A percentile compares a stretch with the other conserved stretches of the same genome.
phyloP scores from a whole-genome alignment of 2,329 filamentous ascomycete genomes.

The Gremmenia infestans region DNA sequence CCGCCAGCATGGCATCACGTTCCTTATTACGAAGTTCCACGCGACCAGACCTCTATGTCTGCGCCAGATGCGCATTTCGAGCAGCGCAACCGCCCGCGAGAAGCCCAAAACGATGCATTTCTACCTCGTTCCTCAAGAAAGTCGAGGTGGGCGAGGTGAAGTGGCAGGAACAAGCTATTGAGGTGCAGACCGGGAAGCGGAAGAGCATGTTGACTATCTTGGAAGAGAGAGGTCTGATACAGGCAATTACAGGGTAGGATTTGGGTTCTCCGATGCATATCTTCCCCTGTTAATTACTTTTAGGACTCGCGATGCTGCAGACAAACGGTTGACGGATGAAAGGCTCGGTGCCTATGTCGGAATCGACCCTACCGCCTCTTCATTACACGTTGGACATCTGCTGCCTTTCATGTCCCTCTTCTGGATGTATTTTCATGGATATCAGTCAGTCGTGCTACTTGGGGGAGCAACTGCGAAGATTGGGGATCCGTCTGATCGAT shows the following conservation, averaged over 20 bases:
- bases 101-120: constrained; percentile 24
- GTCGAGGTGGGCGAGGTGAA: constrained; percentile 28
- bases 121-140: constrained; percentile 34
- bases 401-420: constrained; percentile 78
- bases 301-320: constrained; percentile 45
- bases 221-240: constrained; percentile 67
- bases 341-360: constrained; percentile 73
- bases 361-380: constrained; percentile 75
- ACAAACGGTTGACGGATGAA: constrained; percentile 58
- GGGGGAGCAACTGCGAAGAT: constrained; percentile 73
- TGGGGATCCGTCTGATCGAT: constrained; percentile 71
- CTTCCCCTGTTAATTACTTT: constrained; percentile 4
- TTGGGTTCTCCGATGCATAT: constrained; percentile 1
- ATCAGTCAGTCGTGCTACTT: constrained; percentile 60
- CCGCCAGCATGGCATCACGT: constrained; percentile 26
- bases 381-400: constrained; percentile 75
- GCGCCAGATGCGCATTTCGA: constrained; percentile 28
- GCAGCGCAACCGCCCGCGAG: constrained; percentile 13
- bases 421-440: constrained; percentile 77
- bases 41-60: constrained; percentile 25
- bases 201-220: constrained; percentile 58
- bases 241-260: constrained; percentile 67
- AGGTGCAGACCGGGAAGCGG: constrained; percentile 45
- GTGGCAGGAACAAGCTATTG: constrained; percentile 45
- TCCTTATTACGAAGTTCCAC: constrained; percentile 23